Evolutionary conservation across 148 eudicot species (phyloP).

Genomic region (Linanthus parryae): DNA sequence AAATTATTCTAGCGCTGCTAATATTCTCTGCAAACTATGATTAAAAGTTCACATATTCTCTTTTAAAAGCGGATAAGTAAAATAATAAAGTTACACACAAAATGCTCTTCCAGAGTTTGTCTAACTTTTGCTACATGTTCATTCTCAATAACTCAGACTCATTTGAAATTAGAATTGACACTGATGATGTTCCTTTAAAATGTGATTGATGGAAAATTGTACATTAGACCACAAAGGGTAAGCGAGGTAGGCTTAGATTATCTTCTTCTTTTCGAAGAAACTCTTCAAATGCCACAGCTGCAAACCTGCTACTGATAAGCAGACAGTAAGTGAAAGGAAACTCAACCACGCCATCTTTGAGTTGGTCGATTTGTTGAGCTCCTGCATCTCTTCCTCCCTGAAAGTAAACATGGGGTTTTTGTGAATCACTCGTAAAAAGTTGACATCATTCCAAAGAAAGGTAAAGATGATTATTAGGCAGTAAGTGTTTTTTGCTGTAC

Average conservation of each 20-base stretch:
- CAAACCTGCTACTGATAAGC: slow-evolving; percentile 73
- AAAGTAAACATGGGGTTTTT: neutral
- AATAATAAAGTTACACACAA: no score
- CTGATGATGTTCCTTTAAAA: neutral
- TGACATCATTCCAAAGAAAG: neutral
- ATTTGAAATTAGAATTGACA: neutral
- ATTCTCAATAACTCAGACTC: no score
- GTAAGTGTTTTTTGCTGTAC: slow-evolving; percentile 11
- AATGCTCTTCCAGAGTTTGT: no score
- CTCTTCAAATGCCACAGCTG: slow-evolving; percentile 86
- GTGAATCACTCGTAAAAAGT: neutral
- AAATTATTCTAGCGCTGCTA: no score
- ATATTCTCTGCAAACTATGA: no score
- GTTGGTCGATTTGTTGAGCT: slow-evolving; percentile 58
- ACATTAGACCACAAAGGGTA: no score
- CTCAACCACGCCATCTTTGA: slow-evolving; percentile 78
- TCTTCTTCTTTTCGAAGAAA: slow-evolving; percentile 89
- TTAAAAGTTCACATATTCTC: no score
- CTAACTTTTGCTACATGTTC: no score
- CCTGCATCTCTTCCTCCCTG: slow-evolving; percentile 96
- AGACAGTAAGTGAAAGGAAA: slow-evolving; percentile 57
- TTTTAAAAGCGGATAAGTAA: no score
- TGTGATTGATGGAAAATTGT: slow-evolving; percentile 3
- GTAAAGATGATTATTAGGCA: neutral
- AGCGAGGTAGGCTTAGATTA: no score